Conservation (phyloP, 164 flowering plant species). For the Vitis riparia region DNA sequence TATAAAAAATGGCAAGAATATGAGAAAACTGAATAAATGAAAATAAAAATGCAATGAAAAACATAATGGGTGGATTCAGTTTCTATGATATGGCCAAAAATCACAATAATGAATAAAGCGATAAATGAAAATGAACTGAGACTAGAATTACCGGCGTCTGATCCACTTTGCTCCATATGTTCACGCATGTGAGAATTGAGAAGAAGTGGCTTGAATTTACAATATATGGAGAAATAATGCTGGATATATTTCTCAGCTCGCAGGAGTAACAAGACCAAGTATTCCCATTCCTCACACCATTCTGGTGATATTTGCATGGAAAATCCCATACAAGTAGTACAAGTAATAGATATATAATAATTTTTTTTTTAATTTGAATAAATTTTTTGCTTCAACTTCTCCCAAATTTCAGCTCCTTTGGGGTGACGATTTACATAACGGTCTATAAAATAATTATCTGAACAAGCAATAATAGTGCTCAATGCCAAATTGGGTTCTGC, state of each 20-base stretch:
- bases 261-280: neutral
- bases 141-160: too few species aligned
- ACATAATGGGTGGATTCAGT: too few species aligned
- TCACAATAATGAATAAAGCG: too few species aligned
- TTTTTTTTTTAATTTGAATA: constrained; percentile 17
- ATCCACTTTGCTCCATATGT: too few species aligned
- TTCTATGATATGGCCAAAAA: too few species aligned
- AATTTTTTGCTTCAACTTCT: constrained; percentile 39
- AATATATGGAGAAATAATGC: neutral
- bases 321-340: neutral
- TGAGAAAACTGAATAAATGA: too few species aligned
- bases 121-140: too few species aligned
- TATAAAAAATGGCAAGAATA: too few species aligned
- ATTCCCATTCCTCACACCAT: neutral
- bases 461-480: constrained; percentile 48
- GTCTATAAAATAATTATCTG: constrained; percentile 40
- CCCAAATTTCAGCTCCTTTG: constrained; percentile 58
- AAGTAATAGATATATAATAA: neutral
- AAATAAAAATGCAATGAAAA: too few species aligned
- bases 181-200: too few species aligned
- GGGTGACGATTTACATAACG: constrained; percentile 59
- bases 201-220: neutral
- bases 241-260: neutral
- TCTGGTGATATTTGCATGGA: neutral
- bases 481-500: constrained; percentile 37